Base-by-base conservation (phyloP, 495 filamentous ascomycete species). In the Trichoderma erinaceum region DNA sequence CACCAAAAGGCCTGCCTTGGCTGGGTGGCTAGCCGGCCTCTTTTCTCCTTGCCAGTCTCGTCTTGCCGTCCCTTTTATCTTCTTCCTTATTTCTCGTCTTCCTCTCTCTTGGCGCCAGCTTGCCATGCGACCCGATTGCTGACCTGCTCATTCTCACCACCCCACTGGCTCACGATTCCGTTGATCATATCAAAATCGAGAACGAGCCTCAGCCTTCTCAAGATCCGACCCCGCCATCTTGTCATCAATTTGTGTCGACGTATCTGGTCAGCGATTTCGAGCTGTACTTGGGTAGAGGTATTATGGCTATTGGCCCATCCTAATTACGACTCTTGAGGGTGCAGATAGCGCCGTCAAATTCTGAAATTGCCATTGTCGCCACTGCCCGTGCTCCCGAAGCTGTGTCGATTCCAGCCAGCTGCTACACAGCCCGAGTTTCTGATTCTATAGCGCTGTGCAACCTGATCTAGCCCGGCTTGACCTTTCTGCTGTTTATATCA, bases 11-110 rank as follows among this genome's bases (percentile, higher is more conserved):
- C 50, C 50, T 56, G 23, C 56, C 56, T 27, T 32, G 56, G 56
- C 56, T 61, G 56, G 56, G 27, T 32, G 56, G 56, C 56, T 61
- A 27, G 56, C 56, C 56, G 56, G 56, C 56, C 56, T 32, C 27
- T 32, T 32, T 32, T 48, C 44, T 48, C n/a, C n/a, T 48, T 16
- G 44, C 44, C 44, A 48, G n/a, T 48, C n/a, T 6, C 4, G 10
- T 38, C 56, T 61, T 8, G 56, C 56, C 12, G 56, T 23, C 56
- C 56, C n/a, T 21, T 61, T 32, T 32, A 18, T 52, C 3, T 25
- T n/a, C n/a, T 10, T n/a, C 18, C 2, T 23, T 10, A 18, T 21
- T 23, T 52, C 18, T 4, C 15, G 0, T 2, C 16, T 23, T 23
- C 15, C 4, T n/a, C 21, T 23, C 21, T 52, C 48, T 16, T 52